phyloP scores from a whole-genome alignment of 78 protist species.

The Isochrysis galbana region DNA sequence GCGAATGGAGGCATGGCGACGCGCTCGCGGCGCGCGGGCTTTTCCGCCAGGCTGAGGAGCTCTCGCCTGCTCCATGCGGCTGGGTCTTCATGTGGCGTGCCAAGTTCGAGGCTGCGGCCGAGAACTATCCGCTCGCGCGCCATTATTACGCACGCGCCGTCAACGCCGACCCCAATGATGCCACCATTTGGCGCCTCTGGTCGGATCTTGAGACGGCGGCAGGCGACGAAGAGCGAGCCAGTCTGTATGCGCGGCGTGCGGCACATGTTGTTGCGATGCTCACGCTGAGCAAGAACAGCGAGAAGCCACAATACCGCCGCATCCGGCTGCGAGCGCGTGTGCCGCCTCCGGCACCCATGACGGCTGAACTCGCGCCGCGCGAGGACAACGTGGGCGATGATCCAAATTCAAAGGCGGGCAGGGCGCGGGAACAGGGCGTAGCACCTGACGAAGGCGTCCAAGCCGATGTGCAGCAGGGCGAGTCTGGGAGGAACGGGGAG shows the following conservation, averaged over 20 bases:
- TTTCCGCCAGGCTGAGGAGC: not conserved
- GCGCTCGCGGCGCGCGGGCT: not conserved
- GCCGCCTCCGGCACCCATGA: too few species aligned
- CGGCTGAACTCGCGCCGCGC: too few species aligned
- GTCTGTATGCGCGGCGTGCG: not conserved
- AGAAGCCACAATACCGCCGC: too few species aligned
- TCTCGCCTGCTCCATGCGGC: not conserved
- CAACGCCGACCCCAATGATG: not conserved
- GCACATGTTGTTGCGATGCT: too few species aligned
- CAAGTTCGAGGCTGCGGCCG: not conserved
- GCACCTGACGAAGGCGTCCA: too few species aligned
- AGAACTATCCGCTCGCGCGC: not conserved
- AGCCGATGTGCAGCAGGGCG: too few species aligned
- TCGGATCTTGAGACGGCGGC: not conserved
- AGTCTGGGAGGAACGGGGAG: too few species aligned
- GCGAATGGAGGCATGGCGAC: not conserved
- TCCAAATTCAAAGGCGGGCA: too few species aligned
- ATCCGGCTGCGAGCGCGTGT: too few species aligned
- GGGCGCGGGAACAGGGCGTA: too few species aligned
- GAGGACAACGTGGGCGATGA: too few species aligned
- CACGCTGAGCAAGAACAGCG: too few species aligned
- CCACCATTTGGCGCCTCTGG: not conserved
- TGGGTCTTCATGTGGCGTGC: conserved; percentile 1
- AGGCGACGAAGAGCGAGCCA: not conserved
- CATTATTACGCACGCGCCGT: conserved; percentile 3